These are phyloP conservation scores for Capsicum chinense DNA, from an alignment of 257 asterid genomes.

Conservation along the genomic window DNA sequence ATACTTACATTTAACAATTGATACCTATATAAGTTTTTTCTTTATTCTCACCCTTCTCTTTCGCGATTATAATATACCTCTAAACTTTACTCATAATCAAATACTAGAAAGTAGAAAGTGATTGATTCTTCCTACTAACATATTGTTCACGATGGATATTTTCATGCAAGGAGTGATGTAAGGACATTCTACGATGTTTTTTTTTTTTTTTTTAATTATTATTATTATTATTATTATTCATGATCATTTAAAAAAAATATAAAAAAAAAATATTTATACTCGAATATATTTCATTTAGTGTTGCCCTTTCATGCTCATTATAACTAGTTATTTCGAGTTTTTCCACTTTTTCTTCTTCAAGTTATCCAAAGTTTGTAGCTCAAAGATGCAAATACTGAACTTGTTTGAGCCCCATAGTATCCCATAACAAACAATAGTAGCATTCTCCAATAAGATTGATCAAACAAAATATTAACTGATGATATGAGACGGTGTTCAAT, in stretches of 20 bases:
- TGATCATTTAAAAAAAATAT: neutral
- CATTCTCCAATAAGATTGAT: neutral
- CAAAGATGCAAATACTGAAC: neutral
- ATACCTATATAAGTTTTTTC: too few species aligned
- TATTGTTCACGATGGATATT: neutral
- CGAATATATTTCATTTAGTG: too few species aligned
- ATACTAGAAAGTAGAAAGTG: neutral
- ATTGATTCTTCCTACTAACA: neutral
- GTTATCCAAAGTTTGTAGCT: neutral
- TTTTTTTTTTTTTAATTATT: neutral
- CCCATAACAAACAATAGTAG: constrained; percentile 1
- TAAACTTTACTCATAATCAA: neutral
- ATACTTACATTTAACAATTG: too few species aligned
- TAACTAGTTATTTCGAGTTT: neutral
- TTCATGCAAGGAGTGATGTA: neutral
- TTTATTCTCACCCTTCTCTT: neutral
- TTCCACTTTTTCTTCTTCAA: neutral
- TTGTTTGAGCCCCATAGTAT: neutral
- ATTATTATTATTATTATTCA: too few species aligned
- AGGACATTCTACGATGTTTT: neutral
- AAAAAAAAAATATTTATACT: neutral
- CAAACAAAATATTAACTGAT: neutral
- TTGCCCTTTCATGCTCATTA: too few species aligned
- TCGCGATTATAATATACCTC: neutral
- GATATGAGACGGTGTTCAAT: neutral